These are phyloP conservation scores for Alternaria burnsii DNA, from an alignment of 2,329 filamentous ascomycete species.

Conservation along the genomic window DNA sequence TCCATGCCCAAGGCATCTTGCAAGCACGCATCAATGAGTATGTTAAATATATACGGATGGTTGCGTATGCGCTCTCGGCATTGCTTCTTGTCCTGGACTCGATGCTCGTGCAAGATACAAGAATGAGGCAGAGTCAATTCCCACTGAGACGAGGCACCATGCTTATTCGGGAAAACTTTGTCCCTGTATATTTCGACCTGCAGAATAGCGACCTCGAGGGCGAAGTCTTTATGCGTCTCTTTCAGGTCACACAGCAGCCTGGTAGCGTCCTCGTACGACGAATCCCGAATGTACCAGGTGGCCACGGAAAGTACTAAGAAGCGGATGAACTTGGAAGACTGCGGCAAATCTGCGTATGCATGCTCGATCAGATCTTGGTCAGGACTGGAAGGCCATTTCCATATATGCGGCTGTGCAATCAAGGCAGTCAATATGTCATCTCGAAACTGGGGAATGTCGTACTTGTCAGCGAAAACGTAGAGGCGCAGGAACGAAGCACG, in stretches of 20 bases:
- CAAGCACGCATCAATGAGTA: constrained; percentile 6
- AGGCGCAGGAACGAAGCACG: background rate
- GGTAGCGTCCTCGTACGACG: fast-evolving
- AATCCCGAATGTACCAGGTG: background rate
- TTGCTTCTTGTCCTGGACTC: background rate
- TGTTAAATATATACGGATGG: constrained; percentile 7
- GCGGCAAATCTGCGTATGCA: background rate
- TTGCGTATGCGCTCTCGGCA: constrained; percentile 13
- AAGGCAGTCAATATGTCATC: background rate
- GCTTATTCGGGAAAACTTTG: fast-evolving
- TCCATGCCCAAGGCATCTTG: background rate
- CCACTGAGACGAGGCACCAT: fast-evolving
- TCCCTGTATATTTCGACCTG: background rate
- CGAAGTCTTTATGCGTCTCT: background rate
- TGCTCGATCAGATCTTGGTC: fast-evolving
- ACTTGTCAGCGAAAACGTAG: background rate
- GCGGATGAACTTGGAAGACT: background rate
- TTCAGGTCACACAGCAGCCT: fast-evolving
- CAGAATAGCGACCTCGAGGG: background rate
- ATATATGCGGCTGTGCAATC: background rate
- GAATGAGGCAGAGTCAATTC: background rate
- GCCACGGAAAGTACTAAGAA: background rate
- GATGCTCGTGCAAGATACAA: constrained; percentile 12
- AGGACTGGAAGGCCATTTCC: background rate
- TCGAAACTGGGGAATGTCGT: background rate